phyloP scores from a whole-genome alignment of 495 filamentous ascomycete genomes.

The Achaetomiella virescens region DNA sequence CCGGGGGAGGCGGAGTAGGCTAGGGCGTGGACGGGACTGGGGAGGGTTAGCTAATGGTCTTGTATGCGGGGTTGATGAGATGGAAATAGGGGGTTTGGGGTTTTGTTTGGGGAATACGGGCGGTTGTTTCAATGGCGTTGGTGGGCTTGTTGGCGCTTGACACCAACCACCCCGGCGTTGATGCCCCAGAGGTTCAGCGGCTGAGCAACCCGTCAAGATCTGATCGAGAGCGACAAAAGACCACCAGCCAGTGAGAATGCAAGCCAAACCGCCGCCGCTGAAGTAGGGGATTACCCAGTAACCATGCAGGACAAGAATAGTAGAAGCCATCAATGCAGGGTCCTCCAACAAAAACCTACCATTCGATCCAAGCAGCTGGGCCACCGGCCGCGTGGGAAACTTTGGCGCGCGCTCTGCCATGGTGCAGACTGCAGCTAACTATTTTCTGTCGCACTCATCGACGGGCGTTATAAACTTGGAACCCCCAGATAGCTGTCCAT shows the following conservation, averaged over 20 bases:
- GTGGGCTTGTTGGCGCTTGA: no score
- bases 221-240: no score
- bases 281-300: neutral
- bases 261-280: neutral
- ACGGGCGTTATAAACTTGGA: neutral
- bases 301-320: neutral
- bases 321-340: neutral
- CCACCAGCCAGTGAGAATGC: neutral
- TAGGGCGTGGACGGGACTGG: conserved; percentile 68
- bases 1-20: conserved; percentile 61
- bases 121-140: no score
- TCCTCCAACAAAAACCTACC: neutral
- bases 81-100: neutral
- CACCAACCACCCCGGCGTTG: no score
- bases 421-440: neutral
- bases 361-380: conserved; percentile 42
- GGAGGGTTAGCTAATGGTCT: conserved; percentile 10
- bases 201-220: no score
- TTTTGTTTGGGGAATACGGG: neutral
- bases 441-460: neutral
- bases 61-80: neutral
- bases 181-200: no score
- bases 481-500: conserved; percentile 4
- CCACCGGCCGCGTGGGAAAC: conserved; percentile 38
- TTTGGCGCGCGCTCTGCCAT: neutral